These are phyloP conservation scores for Circinella minor DNA, from an alignment of 371 early-diverging fungal species.

Conservation along the genomic window DNA sequence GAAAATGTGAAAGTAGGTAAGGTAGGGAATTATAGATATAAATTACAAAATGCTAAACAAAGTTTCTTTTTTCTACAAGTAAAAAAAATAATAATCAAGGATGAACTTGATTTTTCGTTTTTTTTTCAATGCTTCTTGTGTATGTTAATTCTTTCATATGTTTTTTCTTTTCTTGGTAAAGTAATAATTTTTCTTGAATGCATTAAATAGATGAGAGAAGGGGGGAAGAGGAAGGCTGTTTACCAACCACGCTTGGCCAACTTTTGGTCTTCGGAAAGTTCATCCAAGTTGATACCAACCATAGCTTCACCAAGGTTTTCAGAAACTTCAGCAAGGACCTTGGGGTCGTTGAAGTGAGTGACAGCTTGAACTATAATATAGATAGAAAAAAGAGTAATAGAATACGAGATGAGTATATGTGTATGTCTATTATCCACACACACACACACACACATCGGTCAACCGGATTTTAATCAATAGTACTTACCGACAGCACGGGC, in stretches of 20 bases:
- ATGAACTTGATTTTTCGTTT: too few relatives aligned
- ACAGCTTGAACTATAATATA: conserved; percentile 83
- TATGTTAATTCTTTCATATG: too few relatives aligned
- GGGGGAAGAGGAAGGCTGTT: conserved; percentile 18
- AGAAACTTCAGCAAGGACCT: conserved; percentile 87
- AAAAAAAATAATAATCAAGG: too few relatives aligned
- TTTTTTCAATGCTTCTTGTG: too few relatives aligned
- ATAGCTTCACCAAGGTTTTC: conserved; percentile 96
- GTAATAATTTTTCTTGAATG: neutral
- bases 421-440: too few relatives aligned
- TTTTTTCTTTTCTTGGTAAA: too few relatives aligned
- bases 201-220: neutral
- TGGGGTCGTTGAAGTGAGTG: conserved; percentile 91
- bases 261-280: conserved; percentile 70
- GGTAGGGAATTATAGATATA: too few relatives aligned
- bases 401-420: too few relatives aligned
- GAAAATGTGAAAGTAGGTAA: too few relatives aligned
- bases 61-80: too few relatives aligned
- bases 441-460: neutral
- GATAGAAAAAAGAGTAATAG: neutral
- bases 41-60: too few relatives aligned
- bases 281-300: conserved; percentile 92
- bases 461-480: neutral
- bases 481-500: conserved; percentile 83
- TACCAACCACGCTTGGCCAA: conserved; percentile 80